Conservation (phyloP, 2,329 filamentous ascomycete species). For the Penicillium sp. region DNA sequence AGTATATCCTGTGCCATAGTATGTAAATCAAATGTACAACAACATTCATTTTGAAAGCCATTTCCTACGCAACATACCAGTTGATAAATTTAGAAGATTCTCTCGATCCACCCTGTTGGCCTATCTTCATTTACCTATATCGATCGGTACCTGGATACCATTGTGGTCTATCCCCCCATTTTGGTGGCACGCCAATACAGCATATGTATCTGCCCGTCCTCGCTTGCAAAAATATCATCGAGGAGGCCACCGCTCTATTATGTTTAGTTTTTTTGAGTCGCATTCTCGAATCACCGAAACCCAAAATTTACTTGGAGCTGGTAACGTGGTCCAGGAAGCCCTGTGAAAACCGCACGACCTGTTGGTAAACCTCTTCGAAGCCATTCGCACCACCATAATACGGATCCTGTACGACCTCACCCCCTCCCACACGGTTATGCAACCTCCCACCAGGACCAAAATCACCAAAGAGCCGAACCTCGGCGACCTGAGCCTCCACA, state of each 20-base stretch:
- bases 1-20: background rate
- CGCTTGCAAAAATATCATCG: background rate
- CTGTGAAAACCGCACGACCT: constrained; percentile 73
- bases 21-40: background rate
- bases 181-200: background rate
- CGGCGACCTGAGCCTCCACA: constrained; percentile 43
- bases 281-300: too few species aligned
- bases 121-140: too few species aligned
- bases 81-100: too few species aligned
- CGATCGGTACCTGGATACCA: too few species aligned
- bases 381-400: constrained; percentile 87
- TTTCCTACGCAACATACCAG: background rate
- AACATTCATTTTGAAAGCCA: background rate
- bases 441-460: constrained; percentile 61
- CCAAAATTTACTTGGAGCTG: constrained; percentile 4
- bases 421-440: constrained; percentile 39
- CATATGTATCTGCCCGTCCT: background rate
- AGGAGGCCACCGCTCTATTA: background rate
- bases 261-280: background rate
- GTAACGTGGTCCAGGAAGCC: constrained; percentile 69
- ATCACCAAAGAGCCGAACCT: constrained; percentile 81
- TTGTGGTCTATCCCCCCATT: background rate
- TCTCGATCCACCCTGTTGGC: too few species aligned
- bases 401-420: constrained; percentile 79
- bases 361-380: constrained; percentile 84